Evolutionary conservation across 805 yeast genomes (phyloP).

Genomic region (Candida quercuum): DNA sequence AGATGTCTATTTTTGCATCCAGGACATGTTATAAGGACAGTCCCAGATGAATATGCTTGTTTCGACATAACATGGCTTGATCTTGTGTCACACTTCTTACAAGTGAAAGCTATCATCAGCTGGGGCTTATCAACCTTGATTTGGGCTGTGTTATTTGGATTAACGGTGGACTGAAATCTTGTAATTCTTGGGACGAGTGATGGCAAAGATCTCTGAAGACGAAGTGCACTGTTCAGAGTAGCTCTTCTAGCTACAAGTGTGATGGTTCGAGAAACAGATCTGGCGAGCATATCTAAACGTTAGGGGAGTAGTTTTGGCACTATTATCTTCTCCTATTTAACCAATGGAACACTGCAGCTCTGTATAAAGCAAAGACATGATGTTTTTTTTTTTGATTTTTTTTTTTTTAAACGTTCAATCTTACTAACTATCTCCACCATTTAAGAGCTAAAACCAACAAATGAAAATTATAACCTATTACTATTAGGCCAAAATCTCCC

Average conservation of each 20-base stretch:
- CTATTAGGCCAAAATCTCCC: background rate
- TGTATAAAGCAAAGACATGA: no score
- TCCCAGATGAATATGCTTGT: conserved; percentile 83
- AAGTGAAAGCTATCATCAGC: conserved; percentile 85
- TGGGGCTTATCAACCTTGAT: conserved; percentile 69
- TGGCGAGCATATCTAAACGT: background rate
- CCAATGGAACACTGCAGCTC: no score
- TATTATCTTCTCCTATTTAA: no score
- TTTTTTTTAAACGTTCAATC: no score
- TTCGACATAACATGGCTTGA: conserved; percentile 89
- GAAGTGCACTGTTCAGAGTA: no score
- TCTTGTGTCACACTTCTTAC: conserved; percentile 78
- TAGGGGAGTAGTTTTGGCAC: no score
- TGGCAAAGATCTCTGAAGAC: background rate
- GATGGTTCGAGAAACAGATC: background rate
- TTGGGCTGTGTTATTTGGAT: conserved; percentile 13
- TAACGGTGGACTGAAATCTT: conserved; percentile 15
- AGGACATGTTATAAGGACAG: conserved; percentile 88
- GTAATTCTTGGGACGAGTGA: background rate
- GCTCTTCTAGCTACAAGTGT: background rate
- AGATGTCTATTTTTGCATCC: conserved; percentile 83
- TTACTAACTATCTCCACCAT: no score
- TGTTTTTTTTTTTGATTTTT: no score
- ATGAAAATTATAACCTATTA: no score
- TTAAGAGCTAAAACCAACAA: background rate